Base-by-base conservation (phyloP, 1,284 basidiomycete species). In the Microbotryum scabiosae region DNA sequence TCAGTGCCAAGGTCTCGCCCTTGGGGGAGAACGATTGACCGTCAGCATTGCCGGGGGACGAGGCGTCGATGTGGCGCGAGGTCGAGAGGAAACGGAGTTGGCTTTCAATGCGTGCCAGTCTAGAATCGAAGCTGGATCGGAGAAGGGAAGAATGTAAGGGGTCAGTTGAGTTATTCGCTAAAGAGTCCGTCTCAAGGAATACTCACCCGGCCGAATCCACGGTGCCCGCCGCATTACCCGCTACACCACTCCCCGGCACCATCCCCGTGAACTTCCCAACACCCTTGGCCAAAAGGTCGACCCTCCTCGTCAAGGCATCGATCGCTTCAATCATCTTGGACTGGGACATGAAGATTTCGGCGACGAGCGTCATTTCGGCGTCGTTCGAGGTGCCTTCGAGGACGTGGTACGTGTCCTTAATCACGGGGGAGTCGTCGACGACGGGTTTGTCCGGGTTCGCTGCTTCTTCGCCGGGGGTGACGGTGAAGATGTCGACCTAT, bases 271-370 rank as follows among this genome's bases (percentile, higher is more conserved):
- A 16, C 46, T 49, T 21, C 14, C 46, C 51, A n/a, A 66, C 21
- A 16, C 56, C 51, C n/a, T 51, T 45, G 6, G 57, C 36, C 23
- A 70, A 43, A 8, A 50, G 54, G 53, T 72, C 71, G 18, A 72
- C 56, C 48, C 61, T 59, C 25, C 63, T 56, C 9, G 69, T 56
- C n/a, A 72, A 59, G 14, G 66, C 67, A 53, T 70, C 71, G 59
- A 72, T 70, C n/a, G 68, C 67, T 45, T 71, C 67, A 36, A 70
- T 63, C 65, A 72, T 71, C 16, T 63, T 58, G 20, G 64, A 60
- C 58, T 72, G 71, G 9, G 68, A 66, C 5, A 32, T n/a, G 23
- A 57, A 57, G 43, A n/a, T 14, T 6, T 54, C 48, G 43, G 47
- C 28, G 26, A 44, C 18, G n/a, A 14, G 49, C n/a, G 21, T 41